A percentile compares a stretch with the other conserved stretches of the same genome.
phyloP scores from a whole-genome alignment of 164 flowering plant species.

The Magnolia kwangsiensis region DNA sequence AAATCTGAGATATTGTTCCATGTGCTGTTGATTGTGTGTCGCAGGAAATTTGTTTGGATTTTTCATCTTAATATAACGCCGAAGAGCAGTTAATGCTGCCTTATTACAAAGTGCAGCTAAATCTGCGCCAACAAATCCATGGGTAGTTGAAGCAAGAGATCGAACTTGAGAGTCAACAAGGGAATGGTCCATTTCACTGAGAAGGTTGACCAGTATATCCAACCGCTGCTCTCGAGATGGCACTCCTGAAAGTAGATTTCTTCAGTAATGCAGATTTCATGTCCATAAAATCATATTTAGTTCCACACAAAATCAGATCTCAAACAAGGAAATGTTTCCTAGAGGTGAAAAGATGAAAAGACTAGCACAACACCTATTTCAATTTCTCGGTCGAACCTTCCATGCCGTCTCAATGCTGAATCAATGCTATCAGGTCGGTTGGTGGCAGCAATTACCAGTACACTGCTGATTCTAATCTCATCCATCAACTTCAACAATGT shows the following conservation, averaged over 20 bases:
- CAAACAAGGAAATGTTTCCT: constrained; percentile 3
- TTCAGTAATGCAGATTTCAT: not conserved
- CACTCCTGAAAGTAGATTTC: constrained; percentile 60
- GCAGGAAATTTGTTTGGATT: constrained; percentile 8
- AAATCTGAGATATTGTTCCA: constrained; percentile 8
- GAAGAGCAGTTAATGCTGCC: constrained; percentile 68
- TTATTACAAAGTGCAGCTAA: constrained; percentile 79
- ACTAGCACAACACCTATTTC: constrained; percentile 59
- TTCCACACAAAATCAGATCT: not conserved
- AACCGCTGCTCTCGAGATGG: constrained; percentile 81
- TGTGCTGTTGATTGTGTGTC: constrained; percentile 2
- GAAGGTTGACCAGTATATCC: constrained; percentile 60
- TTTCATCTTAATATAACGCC: constrained; percentile 38
- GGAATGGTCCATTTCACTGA: constrained; percentile 59
- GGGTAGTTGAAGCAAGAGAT: constrained; percentile 64
- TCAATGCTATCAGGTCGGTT: constrained; percentile 85
- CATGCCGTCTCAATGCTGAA: constrained; percentile 91
- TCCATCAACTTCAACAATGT: constrained; percentile 91
- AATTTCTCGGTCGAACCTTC: constrained; percentile 90
- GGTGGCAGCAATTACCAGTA: constrained; percentile 83
- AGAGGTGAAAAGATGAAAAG: constrained; percentile 5
- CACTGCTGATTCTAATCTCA: constrained; percentile 59
- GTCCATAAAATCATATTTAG: not conserved
- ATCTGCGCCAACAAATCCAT: constrained; percentile 99
- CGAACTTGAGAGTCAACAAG: constrained; percentile 52